These are phyloP conservation scores for Jackrogersella minutella DNA, from an alignment of 495 filamentous ascomycete species.

Conservation along the genomic window DNA sequence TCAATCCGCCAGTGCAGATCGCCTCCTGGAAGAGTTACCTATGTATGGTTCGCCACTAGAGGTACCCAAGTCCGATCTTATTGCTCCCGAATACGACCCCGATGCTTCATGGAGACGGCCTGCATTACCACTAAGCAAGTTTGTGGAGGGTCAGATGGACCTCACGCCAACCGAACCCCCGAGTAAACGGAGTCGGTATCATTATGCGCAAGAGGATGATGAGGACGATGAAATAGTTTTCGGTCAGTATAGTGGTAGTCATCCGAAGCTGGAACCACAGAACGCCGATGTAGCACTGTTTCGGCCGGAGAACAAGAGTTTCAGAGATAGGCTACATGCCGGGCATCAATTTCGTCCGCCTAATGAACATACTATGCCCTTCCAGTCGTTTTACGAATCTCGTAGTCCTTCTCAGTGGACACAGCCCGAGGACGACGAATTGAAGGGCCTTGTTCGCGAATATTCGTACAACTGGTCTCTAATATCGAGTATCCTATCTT, in stretches of 20 bases:
- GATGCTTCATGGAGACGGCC: conserved; percentile 78
- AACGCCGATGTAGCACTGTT: conserved; percentile 86
- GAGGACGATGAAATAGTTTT: conserved; percentile 63
- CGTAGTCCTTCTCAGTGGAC: conserved; percentile 91
- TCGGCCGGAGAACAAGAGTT: conserved; percentile 85
- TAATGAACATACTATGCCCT: conserved; percentile 86
- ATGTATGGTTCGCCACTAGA: conserved; percentile 73
- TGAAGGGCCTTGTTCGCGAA: conserved; percentile 84
- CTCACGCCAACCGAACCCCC: conserved; percentile 71
- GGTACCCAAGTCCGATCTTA: conserved; percentile 63
- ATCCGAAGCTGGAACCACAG: conserved; percentile 66
- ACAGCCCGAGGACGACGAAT: conserved; percentile 84
- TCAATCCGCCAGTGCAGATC: conserved; percentile 77
- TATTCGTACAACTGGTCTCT: conserved; percentile 98
- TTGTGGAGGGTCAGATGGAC: conserved; percentile 79
- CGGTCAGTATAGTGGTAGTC: conserved; percentile 51
- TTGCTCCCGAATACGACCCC: conserved; percentile 63
- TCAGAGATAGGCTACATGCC: conserved; percentile 90
- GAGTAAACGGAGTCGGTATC: conserved; percentile 78
- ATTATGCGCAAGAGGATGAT: conserved; percentile 75
- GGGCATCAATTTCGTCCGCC: conserved; percentile 93
- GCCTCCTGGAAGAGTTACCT: conserved; percentile 85
- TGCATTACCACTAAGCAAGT: conserved; percentile 86
- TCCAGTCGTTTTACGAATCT: conserved; percentile 85
- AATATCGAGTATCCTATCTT: conserved; percentile 78